Evolutionary conservation across 805 yeast species (phyloP), one percentile per base, ranked within the genome.

Genomic region (Pichia paraexigua): DNA sequence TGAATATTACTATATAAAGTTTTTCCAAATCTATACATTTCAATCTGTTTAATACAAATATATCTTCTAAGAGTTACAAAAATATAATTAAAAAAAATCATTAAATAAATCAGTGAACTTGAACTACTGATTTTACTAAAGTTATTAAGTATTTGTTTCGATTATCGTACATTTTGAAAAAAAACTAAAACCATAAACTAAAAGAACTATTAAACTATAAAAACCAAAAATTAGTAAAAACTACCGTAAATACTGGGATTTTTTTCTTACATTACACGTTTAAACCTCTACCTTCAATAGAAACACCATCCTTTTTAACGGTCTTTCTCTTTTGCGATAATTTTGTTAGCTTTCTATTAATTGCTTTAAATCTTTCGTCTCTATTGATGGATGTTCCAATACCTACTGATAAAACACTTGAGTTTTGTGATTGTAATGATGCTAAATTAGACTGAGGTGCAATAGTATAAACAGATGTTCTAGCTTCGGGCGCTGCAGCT

Each of bases 401-500:
- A 61, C 82, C 80, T 58, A 73, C 57, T 3, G 66, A 58, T 13
- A 62, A 53, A 52, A 61, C 61, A 53, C 70, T 70, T 41, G 70
- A 61, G 61, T 68, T 73, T 53, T 69, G 73, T 58, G 69, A 72
- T 63, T 70, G 69, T 59, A 77, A 67, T 56, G 65, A 65, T 54
- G 73, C 75, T 43, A 82, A 65, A 60, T 78, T 81, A 56, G 86
- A 86, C 63, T 76, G 82, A 51, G 98, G 98, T 1, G 97, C 98
- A 63, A 87, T 83, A 62, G 85, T 86, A 72, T 88, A 91, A 53
- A 92, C 95, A 15, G 89, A 80, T 3, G 94, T 85, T 56, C 94
- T 79, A 44, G 92, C 90, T 37, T 85, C 82, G n/a, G 98, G 98
- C 47, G 94, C 92, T 41, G 96, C 96, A 5, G 98, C 97, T 67